Evolutionary conservation across 352 stramenopile species (phyloP).

Genomic region (Phytophthora macrochlamydospora): DNA sequence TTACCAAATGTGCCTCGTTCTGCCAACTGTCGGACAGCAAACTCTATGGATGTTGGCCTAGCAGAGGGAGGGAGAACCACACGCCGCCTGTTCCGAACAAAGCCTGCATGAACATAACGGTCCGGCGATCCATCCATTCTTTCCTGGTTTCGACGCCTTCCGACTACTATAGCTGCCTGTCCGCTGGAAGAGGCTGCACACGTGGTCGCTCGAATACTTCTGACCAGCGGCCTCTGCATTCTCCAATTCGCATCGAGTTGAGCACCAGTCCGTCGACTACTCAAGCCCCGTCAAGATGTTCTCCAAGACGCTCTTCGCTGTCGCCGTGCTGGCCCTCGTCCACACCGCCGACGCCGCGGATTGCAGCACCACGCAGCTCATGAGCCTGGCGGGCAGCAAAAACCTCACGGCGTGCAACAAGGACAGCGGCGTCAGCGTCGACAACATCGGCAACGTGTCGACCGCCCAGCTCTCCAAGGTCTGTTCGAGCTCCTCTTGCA

Average conservation of each 20-base stretch:
- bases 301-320: conserved; percentile 14
- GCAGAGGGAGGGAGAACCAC: no score
- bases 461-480: conserved; percentile 11
- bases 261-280: conserved; percentile 10
- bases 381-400: conserved; percentile 12
- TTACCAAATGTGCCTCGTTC: no score
- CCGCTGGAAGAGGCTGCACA: neutral
- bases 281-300: conserved; percentile 19
- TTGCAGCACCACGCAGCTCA: conserved; percentile 13
- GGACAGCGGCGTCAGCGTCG: conserved; percentile 24
- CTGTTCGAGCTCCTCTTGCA: conserved; percentile 21
- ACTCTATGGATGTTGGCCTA: no score
- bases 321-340: conserved; percentile 15
- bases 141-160: no score
- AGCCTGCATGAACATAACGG: no score
- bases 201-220: no score
- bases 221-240: conserved; percentile 8
- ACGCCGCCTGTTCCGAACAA: no score
- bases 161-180: neutral
- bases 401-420: conserved; percentile 22
- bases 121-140: no score
- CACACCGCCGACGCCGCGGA: conserved; percentile 13
- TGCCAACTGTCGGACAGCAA: no score
- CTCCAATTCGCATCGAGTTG: conserved; percentile 16
- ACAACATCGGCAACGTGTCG: conserved; percentile 16